These are phyloP conservation scores for Fusarium sp. DNA, from an alignment of 2,329 filamentous ascomycete species.

Conservation along the genomic window DNA sequence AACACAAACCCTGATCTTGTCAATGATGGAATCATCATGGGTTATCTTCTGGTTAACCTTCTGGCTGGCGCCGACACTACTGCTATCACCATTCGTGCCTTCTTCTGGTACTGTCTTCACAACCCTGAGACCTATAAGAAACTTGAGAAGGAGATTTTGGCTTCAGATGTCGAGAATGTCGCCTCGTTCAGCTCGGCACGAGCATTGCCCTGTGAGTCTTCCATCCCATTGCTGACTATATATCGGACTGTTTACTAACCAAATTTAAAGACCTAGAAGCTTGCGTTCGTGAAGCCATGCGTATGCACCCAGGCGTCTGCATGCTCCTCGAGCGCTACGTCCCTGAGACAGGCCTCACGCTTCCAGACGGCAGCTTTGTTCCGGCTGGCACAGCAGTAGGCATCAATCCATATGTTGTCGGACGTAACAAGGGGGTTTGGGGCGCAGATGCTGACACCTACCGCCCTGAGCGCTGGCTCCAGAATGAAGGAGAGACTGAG, in stretches of 20 bases:
- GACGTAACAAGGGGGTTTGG: conserved; percentile 58
- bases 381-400: conserved; percentile 56
- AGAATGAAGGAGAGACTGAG: conserved; percentile 16
- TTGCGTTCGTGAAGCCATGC: conserved; percentile 62
- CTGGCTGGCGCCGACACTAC: conserved; percentile 56
- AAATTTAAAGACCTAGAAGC: conserved; percentile 59
- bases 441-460: conserved; percentile 61
- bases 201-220: conserved; percentile 34
- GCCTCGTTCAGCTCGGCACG: conserved; percentile 32
- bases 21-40: conserved; percentile 54
- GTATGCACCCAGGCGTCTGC: conserved; percentile 61
- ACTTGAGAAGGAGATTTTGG: conserved; percentile 28
- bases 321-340: conserved; percentile 62
- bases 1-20: conserved; percentile 53
- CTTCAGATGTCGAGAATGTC: conserved; percentile 24
- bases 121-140: conserved; percentile 48
- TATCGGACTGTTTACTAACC: too few relatives aligned
- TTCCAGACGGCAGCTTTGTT: conserved; percentile 52
- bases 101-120: conserved; percentile 56
- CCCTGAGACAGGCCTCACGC: conserved; percentile 54
- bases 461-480: conserved; percentile 64
- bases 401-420: conserved; percentile 58
- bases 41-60: conserved; percentile 53
- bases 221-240: too few relatives aligned
- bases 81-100: conserved; percentile 52